Base-by-base conservation (phyloP, 805 yeast species). In the Blastobotrys peoriensis region DNA sequence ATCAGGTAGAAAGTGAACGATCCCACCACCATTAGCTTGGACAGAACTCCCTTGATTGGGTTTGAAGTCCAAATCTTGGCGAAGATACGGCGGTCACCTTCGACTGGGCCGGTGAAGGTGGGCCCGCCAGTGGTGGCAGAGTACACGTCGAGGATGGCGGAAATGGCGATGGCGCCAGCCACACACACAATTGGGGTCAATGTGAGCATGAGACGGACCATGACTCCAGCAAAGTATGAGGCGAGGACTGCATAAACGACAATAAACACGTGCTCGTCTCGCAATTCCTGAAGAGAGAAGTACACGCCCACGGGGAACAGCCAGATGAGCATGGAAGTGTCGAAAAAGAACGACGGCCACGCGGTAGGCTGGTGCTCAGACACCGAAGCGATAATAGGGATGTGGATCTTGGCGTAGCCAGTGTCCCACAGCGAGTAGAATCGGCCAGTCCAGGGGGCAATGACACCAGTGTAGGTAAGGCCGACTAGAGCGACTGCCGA, bases 311-410 rank as follows among this genome's bases (percentile, higher is more conserved):
- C 97, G 43, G 99, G 98, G 86, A 93, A 93, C 55, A 93, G 73
- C 98, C 98, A 94, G 58, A 91, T 86, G 67, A 93, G 73, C 73
- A 91, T 78, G 58, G 81, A 86, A 41, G 93, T 82, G 65, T 93
- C 98, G 63, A 91, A 86, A 76, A 87, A 93, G 65, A 93, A 94
- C 9, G 97, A 80, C 8, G 98, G 95, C 99, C 99, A 93, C 3
- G 98, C 96, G n/a, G 98, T 91, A 48, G 99, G 99, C 73, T 93
- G 99, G 72, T 93, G 99, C 70, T 93, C 99, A 10, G 96, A 86
- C 33, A 93, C 98, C 2, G 97, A 89, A 1, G 99, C 98, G 67
- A 93, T 93, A 62, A 93, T 93, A 37, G 98, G 99, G 58, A 93
- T 93, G 63, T 93, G 98, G 54, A 93, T 85, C 71, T 89, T 91